Evolutionary conservation across 2,329 filamentous ascomycete species (phyloP), one percentile per base, ranked within the genome.

Genomic region (Verticillium nubilum): DNA sequence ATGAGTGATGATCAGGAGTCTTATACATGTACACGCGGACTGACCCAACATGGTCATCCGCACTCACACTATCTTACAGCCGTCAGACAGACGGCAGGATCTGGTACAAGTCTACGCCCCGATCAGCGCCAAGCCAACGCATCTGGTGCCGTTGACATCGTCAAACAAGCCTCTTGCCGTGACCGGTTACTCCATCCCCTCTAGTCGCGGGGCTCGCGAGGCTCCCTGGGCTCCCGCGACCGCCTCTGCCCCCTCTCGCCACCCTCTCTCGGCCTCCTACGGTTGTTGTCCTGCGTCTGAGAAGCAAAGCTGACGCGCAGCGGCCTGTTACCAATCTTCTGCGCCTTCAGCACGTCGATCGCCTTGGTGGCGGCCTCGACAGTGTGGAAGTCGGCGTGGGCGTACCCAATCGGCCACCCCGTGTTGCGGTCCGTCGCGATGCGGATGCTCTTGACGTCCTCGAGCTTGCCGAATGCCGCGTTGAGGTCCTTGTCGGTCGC

Each of bases 401-500:
- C 90, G 71, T 95, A 96, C 62, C 92, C 92, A 71, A 90, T 83
- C 37, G 90, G 89, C 75, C 90, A 88, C 53, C 92, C 92, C 6
- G 90, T 92, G 64, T 86, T 82, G 67, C 90, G 85, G 74, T 96
- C 91, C 67, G 95, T 89, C 57, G 92, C 89, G 59, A 96, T 88
- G 62, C 92, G 86, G 54, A 96, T 86, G 67, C 93, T 90, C 58
- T 82, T 76, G 54, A 94, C 82, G 71, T 90, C 88, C 56, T 82
- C 77, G 61, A 96, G 79, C 26, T 85, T 81, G 60, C 81, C 78
- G 82, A 96, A 94, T 27, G 96, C 74, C 58, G 86, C 81, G 74
- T 93, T 92, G 58, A 97, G 79, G 68, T 96, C 92, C 58, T 85
- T 84, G 69, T 96, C 92, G 9, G 89, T 90, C 78, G 93, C 89